Conservation (phyloP, 1,284 basidiomycete genomes). For the Boletus sp. region DNA sequence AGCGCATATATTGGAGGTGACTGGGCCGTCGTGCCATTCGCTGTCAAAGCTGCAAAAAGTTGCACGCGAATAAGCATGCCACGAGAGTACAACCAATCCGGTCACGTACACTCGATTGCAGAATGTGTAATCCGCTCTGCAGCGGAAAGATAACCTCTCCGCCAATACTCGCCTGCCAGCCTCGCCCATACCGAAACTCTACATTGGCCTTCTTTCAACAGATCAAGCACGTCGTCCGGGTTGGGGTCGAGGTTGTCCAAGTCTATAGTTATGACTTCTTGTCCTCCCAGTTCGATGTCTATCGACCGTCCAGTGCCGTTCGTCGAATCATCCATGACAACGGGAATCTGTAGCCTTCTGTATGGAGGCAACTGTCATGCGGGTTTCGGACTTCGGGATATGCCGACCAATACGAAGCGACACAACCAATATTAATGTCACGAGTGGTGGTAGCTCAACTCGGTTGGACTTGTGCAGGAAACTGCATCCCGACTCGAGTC, state of each 20-base stretch:
- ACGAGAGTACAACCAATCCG: neutral
- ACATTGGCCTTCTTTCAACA: conserved; percentile 66
- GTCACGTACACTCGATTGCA: conserved; percentile 58
- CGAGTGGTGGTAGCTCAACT: no score
- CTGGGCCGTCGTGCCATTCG: conserved; percentile 43
- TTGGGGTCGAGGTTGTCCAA: conserved; percentile 72
- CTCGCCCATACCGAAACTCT: conserved; percentile 71
- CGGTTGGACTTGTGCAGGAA: no score
- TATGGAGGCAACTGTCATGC: no score
- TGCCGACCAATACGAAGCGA: no score
- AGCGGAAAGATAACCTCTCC: conserved; percentile 59
- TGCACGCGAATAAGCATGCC: neutral
- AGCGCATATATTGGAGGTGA: conserved; percentile 71
- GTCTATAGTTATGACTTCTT: conserved; percentile 78
- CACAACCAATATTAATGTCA: no score
- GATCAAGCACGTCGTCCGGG: conserved; percentile 67
- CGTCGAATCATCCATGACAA: conserved; percentile 21
- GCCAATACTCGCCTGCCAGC: conserved; percentile 75
- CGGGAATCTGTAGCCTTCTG: no score
- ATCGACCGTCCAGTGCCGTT: conserved; percentile 34
- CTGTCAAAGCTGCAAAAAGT: conserved; percentile 46
- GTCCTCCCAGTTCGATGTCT: conserved; percentile 70
- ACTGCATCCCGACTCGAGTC: no score
- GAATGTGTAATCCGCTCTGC: conserved; percentile 65
- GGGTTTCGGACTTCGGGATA: no score